Evolutionary conservation across 495 filamentous ascomycete species (phyloP).

Genomic region (Melanomma pulvis-pyrius): DNA sequence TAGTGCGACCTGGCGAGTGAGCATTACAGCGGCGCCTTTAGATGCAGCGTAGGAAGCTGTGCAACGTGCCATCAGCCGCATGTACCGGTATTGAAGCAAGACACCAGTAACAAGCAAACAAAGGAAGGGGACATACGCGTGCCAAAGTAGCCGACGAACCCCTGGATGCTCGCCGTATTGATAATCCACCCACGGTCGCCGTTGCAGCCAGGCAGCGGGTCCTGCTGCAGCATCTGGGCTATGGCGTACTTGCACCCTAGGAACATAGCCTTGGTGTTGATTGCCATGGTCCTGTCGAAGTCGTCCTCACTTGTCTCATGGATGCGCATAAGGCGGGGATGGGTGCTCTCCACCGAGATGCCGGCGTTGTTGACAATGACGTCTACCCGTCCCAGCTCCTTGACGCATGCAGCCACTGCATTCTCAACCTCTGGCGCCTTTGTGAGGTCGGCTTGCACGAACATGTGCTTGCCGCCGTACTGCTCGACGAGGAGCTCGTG

Average conservation of each 20-base stretch:
- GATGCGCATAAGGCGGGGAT: slow-evolving; percentile 37
- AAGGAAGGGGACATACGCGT: slow-evolving; percentile 17
- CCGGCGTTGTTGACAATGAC: slow-evolving; percentile 61
- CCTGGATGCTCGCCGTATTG: slow-evolving; percentile 56
- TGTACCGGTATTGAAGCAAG: neutral
- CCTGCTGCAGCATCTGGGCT: slow-evolving; percentile 57
- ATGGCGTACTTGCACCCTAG: slow-evolving; percentile 56
- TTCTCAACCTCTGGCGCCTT: slow-evolving; percentile 44
- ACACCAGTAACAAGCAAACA: slow-evolving; percentile 13
- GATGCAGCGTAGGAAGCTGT: slow-evolving; percentile 55
- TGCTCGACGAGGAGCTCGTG: slow-evolving; percentile 37
- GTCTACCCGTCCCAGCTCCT: slow-evolving; percentile 52
- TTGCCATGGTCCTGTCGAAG: slow-evolving; percentile 52
- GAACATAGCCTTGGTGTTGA: slow-evolving; percentile 55
- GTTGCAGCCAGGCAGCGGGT: slow-evolving; percentile 41
- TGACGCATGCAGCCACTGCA: slow-evolving; percentile 46
- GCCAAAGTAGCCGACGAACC: slow-evolving; percentile 46
- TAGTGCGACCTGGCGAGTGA: slow-evolving; percentile 55
- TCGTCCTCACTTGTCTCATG: slow-evolving; percentile 48
- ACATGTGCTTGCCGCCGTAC: slow-evolving; percentile 43
- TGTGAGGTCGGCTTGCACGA: slow-evolving; percentile 48
- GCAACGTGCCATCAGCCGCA: neutral
- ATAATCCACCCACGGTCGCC: slow-evolving; percentile 61
- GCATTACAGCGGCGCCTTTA: slow-evolving; percentile 54
- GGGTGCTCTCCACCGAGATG: slow-evolving; percentile 40